Evolutionary conservation across 2,329 filamentous ascomycete genomes (phyloP), one percentile per base, ranked within the genome.

Genomic region (Colletotrichum chrysophilum): DNA sequence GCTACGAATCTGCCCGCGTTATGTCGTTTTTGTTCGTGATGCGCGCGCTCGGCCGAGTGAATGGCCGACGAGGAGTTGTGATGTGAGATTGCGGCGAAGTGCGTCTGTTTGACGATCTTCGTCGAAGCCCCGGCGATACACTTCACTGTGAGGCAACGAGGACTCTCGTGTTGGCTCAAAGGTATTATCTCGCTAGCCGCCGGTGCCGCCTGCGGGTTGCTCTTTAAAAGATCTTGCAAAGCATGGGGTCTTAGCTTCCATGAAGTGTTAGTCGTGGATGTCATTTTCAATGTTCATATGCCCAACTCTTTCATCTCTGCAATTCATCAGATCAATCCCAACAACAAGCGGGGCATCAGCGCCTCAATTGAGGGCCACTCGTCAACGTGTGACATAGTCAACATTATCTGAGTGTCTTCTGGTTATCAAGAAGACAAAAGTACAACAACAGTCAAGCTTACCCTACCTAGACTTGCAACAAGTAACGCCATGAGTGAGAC

Each of bases 331-430:
- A 48, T 48, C n/a, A 48, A 48, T 21, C n/a, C 10, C 10, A 12
- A 21, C 43, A 2, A 10, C 10, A n/a, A 21, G n/a, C 18, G 43
- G 18, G 43, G 21, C 5, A 48, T 21, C 3, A 7, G n/a, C 43
- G n/a, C 43, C n/a, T 48, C 0, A 21, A 13, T n/a, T 21, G 43
- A 48, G 7, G 10, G n/a, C 43, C 43, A 48, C 0, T n/a, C 0
- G n/a, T 12, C 43, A 48, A 12, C 43, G 43, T 13, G 3, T 12
- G 18, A 43, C 18, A 10, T 43, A 43, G 38, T 12, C 18, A 43
- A n/a, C 9, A 10, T 0, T 0, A n/a, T 43, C 18, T n/a, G 18
- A 6, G 38, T n/a, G 9, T 10, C 18, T 43, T 43, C 38, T 43
- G 5, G 38, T 0, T n/a, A n/a, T n/a, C 38, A 21, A 48, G 10